These are phyloP conservation scores for Dendrostoma leiphaemia DNA, from an alignment of 2,329 filamentous ascomycete genomes.

Conservation along the genomic window DNA sequence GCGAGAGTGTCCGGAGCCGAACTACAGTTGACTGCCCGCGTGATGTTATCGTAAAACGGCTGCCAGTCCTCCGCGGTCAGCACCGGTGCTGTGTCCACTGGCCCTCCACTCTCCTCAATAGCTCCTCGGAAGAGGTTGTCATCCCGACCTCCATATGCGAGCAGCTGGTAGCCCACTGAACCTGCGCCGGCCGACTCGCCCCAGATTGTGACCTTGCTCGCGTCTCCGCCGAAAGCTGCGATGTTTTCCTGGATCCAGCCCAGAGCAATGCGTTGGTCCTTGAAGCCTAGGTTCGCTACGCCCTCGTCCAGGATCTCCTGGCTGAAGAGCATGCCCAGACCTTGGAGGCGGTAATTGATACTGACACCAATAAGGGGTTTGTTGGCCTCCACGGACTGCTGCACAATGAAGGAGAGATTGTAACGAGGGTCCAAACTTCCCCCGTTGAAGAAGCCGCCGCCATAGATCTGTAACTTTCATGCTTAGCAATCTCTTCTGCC, in stretches of 20 bases:
- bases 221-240: conserved; percentile 38
- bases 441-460: conserved; percentile 31
- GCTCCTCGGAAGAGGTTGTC: conserved; percentile 42
- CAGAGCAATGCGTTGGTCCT: conserved; percentile 43
- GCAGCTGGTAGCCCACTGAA: conserved; percentile 28
- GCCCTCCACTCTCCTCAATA: conserved; percentile 21
- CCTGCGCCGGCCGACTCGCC: conserved; percentile 45
- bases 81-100: not conserved
- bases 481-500: too few relatives aligned
- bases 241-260: conserved; percentile 46
- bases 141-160: conserved; percentile 35
- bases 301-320: conserved; percentile 37
- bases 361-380: conserved; percentile 41
- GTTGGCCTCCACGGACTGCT: conserved; percentile 31
- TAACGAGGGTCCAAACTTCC: conserved; percentile 44
- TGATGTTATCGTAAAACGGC: conserved; percentile 14
- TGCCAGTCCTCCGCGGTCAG: conserved; percentile 15
- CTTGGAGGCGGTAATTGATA: conserved; percentile 46
- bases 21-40: conserved; percentile 7
- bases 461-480: conserved; percentile 47
- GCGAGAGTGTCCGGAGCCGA: conserved; percentile 9
- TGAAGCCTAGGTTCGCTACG: conserved; percentile 45
- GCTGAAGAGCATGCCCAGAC: conserved; percentile 43
- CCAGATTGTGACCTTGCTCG: conserved; percentile 32
- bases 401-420: conserved; percentile 55